Conservation (phyloP, 2,329 filamentous ascomycete species). For the Aspergillus aculeatinus region DNA sequence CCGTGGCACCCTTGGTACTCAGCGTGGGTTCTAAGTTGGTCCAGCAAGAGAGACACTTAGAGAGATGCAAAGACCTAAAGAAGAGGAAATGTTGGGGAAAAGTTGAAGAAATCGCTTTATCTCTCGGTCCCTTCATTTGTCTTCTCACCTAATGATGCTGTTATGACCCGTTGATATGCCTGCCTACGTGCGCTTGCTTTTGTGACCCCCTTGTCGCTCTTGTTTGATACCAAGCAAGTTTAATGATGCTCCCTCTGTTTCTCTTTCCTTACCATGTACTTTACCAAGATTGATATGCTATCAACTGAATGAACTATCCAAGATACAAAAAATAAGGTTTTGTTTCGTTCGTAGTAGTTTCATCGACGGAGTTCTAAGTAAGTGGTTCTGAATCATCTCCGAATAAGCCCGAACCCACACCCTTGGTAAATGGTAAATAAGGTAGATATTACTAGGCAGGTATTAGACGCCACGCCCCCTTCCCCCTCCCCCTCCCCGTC, state of each 20-base stretch:
- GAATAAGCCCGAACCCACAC: too few relatives aligned
- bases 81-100: neutral
- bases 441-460: too few relatives aligned
- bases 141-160: neutral
- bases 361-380: too few relatives aligned
- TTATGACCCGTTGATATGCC: neutral
- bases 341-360: too few relatives aligned
- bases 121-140: neutral
- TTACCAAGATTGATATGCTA: neutral
- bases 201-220: neutral
- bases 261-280: neutral
- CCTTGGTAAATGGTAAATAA: too few relatives aligned
- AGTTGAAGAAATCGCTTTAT: neutral
- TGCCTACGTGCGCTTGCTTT: neutral
- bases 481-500: too few relatives aligned
- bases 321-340: too few relatives aligned
- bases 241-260: neutral
- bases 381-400: too few relatives aligned
- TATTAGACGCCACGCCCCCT: too few relatives aligned
- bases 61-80: neutral
- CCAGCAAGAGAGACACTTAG: too few relatives aligned
- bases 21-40: conserved; percentile 6
- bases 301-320: neutral
- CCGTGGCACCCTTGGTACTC: conserved; percentile 1
- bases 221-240: neutral